Evolutionary conservation across 208 protist species (phyloP).

Genomic region (Novymonas esmeraldas): DNA sequence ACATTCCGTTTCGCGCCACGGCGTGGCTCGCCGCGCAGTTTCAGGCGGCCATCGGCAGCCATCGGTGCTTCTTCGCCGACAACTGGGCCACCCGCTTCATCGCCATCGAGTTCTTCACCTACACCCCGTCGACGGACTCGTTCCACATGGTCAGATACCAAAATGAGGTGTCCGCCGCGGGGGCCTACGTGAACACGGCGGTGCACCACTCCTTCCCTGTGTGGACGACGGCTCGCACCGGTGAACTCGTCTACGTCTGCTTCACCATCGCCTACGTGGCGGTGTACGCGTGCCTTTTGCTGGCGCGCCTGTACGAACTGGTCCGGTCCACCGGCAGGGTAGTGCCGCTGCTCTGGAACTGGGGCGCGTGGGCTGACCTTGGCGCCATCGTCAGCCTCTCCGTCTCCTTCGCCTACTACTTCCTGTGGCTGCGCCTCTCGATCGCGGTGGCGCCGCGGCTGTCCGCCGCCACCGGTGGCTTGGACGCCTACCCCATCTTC

Average conservation of each 20-base stretch:
- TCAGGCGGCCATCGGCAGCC: conserved; percentile 6
- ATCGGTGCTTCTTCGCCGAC: conserved; percentile 21
- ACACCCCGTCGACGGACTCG: conserved; percentile 20
- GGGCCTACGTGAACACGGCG: conserved; percentile 7
- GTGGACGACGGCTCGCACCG: conserved; percentile 17
- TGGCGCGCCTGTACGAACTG: conserved; percentile 4
- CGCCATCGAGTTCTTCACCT: conserved; percentile 24
- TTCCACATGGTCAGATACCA: conserved; percentile 23
- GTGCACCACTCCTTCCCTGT: conserved; percentile 15
- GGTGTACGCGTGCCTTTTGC: conserved; percentile 1
- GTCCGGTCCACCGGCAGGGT: not conserved
- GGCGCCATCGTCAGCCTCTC: not conserved
- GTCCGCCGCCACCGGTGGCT: not conserved
- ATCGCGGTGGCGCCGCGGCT: not conserved
- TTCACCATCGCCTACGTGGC: not conserved
- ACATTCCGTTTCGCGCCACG: conserved; percentile 13
- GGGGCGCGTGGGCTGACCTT: conserved; percentile 23
- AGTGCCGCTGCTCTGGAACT: not conserved
- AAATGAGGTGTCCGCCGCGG: conserved; percentile 9
- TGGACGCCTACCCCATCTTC: conserved; percentile 12
- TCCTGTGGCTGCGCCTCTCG: conserved; percentile 7
- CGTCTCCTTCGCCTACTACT: conserved; percentile 12
- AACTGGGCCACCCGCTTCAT: conserved; percentile 23
- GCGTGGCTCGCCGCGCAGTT: conserved; percentile 10
- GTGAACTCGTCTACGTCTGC: conserved; percentile 15